Conservation (phyloP, 2,329 filamentous ascomycete species). For the Aspergillus latus region DNA sequence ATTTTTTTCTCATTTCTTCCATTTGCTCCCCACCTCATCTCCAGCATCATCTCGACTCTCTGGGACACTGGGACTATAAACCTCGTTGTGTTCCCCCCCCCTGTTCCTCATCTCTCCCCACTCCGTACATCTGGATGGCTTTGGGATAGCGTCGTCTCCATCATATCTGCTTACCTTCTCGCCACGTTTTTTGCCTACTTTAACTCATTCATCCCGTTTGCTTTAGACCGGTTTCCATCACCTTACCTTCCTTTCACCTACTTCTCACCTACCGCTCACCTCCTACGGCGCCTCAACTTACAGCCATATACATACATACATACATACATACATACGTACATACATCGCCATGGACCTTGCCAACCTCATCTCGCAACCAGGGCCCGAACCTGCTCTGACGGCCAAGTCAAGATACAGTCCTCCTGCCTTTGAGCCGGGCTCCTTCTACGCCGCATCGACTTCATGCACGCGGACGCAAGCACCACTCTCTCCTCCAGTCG, state of each 20-base stretch:
- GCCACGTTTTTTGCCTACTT: constrained; percentile 13
- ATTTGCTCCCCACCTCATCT: constrained; percentile 22
- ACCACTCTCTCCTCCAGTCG: constrained; percentile 43
- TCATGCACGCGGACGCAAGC: constrained; percentile 32
- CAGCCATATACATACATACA: not conserved
- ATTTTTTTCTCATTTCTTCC: constrained; percentile 3
- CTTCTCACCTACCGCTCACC: not conserved
- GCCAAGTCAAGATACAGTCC: constrained; percentile 22
- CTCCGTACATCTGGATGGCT: constrained; percentile 11
- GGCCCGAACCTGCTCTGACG: constrained; percentile 19
- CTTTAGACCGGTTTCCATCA: not conserved
- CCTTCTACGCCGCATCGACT: constrained; percentile 27
- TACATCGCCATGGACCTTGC: constrained; percentile 35
- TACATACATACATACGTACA: not conserved
- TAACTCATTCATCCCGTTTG: constrained; percentile 5
- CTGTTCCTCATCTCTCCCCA: constrained; percentile 8
- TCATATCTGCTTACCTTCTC: constrained; percentile 18
- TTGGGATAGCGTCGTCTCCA: constrained; percentile 7
- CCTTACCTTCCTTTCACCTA: not conserved
- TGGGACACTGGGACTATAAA: constrained; percentile 21
- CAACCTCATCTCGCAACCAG: constrained; percentile 33
- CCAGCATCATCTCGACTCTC: constrained; percentile 10
- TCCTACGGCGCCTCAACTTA: not conserved
- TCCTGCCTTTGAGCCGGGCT: constrained; percentile 15
- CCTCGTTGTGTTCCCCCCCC: constrained; percentile 16